Percentiles rank a stretch among this genome's conserved stretches.
Conservation (phyloP, 768 basidiomycete species). For the Lactarius quietus region DNA sequence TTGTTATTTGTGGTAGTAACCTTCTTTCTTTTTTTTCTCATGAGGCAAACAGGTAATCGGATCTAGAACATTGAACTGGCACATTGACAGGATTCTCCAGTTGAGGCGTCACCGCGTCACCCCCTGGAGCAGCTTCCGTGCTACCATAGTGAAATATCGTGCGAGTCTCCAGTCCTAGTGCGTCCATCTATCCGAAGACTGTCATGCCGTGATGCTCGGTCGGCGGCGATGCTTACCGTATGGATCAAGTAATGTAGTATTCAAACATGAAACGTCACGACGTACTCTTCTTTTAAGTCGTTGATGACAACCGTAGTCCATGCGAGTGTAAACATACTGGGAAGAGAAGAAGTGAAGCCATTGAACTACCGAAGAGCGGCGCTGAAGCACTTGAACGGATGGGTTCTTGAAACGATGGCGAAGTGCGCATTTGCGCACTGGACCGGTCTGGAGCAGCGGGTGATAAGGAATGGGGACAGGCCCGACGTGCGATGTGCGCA, state of each 20-base stretch:
- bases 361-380: conserved; percentile 16
- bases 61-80: conserved; percentile 13
- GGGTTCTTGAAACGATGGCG: conserved; percentile 16
- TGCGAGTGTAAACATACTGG: conserved; percentile 12
- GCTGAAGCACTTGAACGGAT: conserved; percentile 10
- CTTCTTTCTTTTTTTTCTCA: conserved; percentile 9
- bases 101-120: conserved; percentile 11
- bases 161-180: conserved; percentile 12
- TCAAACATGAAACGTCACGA: conserved; percentile 20
- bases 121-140: conserved; percentile 15
- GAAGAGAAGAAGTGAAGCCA: conserved; percentile 19
- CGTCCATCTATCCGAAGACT: conserved; percentile 12
- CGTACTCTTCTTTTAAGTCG: conserved; percentile 1
- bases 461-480: conserved; percentile 7
- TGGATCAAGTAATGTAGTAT: conserved; percentile 5
- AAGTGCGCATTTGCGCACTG: neutral
- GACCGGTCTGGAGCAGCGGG: conserved; percentile 8
- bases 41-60: neutral
- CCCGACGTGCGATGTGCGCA: neutral
- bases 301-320: conserved; percentile 18
- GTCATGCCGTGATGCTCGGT: conserved; percentile 16
- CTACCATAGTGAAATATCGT: conserved; percentile 11
- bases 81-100: conserved; percentile 15
- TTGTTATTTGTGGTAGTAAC: neutral
- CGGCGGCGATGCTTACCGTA: conserved; percentile 10